Conservation (phyloP, 2,329 filamentous ascomycete genomes). For the Diaporthe sp. region DNA sequence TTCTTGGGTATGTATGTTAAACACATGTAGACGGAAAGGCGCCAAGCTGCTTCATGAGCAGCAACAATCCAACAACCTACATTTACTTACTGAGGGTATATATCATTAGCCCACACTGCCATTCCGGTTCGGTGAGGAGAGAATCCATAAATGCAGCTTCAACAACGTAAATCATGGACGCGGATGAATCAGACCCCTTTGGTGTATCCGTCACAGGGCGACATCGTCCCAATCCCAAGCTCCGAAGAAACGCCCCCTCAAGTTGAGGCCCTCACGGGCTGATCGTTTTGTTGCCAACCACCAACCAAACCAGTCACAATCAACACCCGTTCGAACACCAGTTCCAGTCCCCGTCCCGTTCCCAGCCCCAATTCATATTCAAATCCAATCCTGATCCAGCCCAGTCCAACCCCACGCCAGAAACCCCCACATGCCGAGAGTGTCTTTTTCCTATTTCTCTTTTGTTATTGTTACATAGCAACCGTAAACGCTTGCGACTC, state of each 20-base stretch:
- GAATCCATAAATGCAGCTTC: slow-evolving; percentile 12
- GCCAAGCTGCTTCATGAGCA: not conserved
- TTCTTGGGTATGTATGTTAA: not conserved
- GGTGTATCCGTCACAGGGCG: not conserved
- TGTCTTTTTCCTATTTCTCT: not conserved
- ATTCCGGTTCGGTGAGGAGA: not conserved
- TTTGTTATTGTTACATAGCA: not conserved
- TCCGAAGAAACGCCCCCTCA: not conserved
- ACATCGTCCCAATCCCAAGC: not conserved
- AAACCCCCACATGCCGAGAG: not conserved
- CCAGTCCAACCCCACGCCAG: not conserved
- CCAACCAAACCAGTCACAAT: not conserved
- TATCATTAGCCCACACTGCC: not conserved
- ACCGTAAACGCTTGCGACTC: slow-evolving; percentile 44
- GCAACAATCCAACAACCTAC: not conserved
- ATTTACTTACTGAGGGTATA: not conserved
- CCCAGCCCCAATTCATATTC: not conserved
- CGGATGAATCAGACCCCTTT: not conserved
- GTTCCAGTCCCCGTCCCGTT: not conserved
- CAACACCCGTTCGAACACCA: not conserved
- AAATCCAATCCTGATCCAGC: not conserved
- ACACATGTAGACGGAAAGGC: not conserved
- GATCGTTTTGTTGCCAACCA: not conserved
- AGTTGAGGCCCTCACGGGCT: slow-evolving; percentile 1
- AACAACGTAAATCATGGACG: not conserved